Percentiles rank a stretch among this genome's conserved stretches.
Evolutionary conservation across 1,284 basidiomycete species (phyloP).

Genomic region (Lentinus polychrous): DNA sequence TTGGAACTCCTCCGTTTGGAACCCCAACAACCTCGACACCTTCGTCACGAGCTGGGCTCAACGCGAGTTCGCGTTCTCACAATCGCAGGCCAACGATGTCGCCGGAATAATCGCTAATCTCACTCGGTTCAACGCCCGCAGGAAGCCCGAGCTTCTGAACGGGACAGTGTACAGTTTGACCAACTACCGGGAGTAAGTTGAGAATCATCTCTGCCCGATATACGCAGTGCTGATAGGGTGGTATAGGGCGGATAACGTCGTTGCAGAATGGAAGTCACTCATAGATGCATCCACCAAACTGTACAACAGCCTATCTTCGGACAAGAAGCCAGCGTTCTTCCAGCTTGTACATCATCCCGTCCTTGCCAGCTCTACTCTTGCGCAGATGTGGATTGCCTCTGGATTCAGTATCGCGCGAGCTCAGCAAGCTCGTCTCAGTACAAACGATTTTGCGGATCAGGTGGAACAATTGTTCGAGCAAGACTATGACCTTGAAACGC

Average conservation of each 20-base stretch:
- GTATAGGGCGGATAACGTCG: constrained; percentile 47
- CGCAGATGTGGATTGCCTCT: constrained; percentile 49
- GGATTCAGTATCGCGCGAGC: constrained; percentile 57
- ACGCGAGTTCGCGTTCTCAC: constrained; percentile 53
- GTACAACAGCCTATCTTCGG: constrained; percentile 43
- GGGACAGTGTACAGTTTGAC: constrained; percentile 54
- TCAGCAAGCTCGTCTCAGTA: constrained; percentile 55
- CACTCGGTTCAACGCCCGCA: constrained; percentile 52
- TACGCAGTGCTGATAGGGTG: background rate
- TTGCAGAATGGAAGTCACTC: constrained; percentile 42
- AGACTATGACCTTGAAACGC: constrained; percentile 50
- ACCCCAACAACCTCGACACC: constrained; percentile 40
- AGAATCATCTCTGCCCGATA: background rate
- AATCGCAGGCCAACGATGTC: constrained; percentile 33
- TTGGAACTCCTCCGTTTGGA: constrained; percentile 52
- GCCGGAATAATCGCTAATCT: constrained; percentile 50
- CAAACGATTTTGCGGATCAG: constrained; percentile 49
- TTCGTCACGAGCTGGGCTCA: constrained; percentile 56
- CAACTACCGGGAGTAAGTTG: constrained; percentile 60
- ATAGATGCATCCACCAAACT: constrained; percentile 44
- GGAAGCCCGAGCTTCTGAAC: constrained; percentile 65
- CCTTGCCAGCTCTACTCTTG: constrained; percentile 49
- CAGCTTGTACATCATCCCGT: constrained; percentile 62
- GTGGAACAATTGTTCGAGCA: constrained; percentile 51
- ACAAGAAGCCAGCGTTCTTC: constrained; percentile 54